Base-by-base conservation (phyloP, 805 yeast genomes). In the Yueomyces sp. region DNA sequence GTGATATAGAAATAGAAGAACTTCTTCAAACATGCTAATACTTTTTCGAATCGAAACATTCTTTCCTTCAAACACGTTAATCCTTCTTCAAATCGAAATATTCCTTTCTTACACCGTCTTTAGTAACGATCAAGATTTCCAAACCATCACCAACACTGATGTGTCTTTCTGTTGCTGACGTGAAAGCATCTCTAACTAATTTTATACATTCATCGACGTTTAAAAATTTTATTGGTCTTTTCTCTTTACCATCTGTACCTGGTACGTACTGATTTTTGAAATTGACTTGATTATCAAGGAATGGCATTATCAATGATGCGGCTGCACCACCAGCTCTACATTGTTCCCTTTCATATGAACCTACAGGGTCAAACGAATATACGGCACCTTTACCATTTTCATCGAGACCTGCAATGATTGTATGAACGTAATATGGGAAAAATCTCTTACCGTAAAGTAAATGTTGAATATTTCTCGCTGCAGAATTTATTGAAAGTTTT, bases 281-380 rank as follows among this genome's bases (percentile, higher is more conserved):
- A 62, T 87, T 85, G 49, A 92, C 98, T 69, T 92, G 98, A 64
- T 88, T 90, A 65, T 92, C 98, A 58, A 92, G 76, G 63, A 92
- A 92, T 3, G 98, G 98, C 94, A 88, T 87, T 52, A 92, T 87
- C 66, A 92, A 74, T 49, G 87, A 77, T 1, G 96, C 92, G 30
- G 97, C 97, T 11, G 96, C 92, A 38, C 98, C 98, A 50, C 95
- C 96, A 2, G 97, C 97, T 58, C 96, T 77, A 66, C 96, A 86
- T 60, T 88, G 95, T 63, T 88, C 96, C 56, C 96, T 78, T 66
- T 92, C 97, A 61, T 92, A 92, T 2, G 96, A 86, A 3, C 98
- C 98, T 45, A 92, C 95, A 1, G 97, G 97, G 62, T 92, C 98
- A 62, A 85, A 92, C 11, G 97, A 88, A 63, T 85, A 92, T 36